Evolutionary conservation across 2,329 filamentous ascomycete genomes (phyloP).

Genomic region (Colletotrichum echinochloae): DNA sequence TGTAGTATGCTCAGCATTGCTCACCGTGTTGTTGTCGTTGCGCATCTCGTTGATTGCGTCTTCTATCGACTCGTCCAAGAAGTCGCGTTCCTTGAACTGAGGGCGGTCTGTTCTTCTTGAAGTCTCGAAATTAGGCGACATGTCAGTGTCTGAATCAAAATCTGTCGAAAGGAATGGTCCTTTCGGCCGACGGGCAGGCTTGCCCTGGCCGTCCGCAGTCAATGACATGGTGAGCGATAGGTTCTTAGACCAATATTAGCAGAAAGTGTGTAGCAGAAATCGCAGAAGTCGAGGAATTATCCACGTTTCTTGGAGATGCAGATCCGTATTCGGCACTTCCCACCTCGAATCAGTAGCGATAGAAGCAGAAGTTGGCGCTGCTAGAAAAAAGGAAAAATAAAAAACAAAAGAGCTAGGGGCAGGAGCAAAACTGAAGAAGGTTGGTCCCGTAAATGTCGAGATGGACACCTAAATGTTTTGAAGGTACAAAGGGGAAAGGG

Average conservation of each 20-base stretch:
- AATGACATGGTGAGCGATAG: not conserved
- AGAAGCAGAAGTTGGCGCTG: not conserved
- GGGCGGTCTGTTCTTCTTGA: not conserved
- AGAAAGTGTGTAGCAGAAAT: not conserved
- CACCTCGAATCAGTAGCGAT: not conserved
- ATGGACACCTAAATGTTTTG: accelerated
- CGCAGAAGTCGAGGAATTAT: not conserved
- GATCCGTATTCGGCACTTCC: no score
- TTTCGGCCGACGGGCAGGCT: not conserved
- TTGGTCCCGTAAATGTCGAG: not conserved
- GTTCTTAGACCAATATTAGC: no score
- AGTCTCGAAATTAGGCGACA: no score
- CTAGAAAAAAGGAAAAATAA: no score
- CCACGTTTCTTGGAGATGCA: not conserved
- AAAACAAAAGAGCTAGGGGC: no score
- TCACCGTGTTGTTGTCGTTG: not conserved
- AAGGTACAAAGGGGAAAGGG: not conserved
- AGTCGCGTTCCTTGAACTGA: not conserved
- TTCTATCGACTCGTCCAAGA: not conserved
- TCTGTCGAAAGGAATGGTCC: no score
- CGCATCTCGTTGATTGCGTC: not conserved
- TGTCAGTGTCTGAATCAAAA: not conserved
- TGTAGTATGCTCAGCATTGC: not conserved
- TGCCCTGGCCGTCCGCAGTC: not conserved
- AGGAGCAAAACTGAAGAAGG: not conserved